Evolutionary conservation across 148 eudicot species (phyloP).

Genomic region (Spergularia marina): DNA sequence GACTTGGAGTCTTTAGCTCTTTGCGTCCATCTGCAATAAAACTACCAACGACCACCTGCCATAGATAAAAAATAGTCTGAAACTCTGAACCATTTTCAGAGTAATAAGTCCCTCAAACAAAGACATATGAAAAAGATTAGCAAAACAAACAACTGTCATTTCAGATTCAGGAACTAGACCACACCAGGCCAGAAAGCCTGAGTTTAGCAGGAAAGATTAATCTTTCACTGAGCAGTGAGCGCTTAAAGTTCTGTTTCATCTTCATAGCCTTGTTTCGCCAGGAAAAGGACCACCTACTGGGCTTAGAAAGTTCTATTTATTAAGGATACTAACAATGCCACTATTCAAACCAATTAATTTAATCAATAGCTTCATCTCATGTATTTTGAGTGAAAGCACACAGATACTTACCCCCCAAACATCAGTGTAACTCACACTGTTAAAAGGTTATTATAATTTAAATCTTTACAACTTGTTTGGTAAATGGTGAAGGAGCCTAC

Average conservation of each 20-base stretch:
- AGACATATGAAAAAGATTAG: neutral
- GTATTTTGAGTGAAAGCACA: too few relatives aligned
- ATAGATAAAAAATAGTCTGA: neutral
- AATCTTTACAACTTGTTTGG: too few relatives aligned
- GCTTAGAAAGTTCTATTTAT: neutral
- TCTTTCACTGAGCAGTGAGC: neutral
- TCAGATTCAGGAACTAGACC: neutral
- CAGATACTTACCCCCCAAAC: too few relatives aligned
- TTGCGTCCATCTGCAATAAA: conserved; percentile 48
- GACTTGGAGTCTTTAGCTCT: conserved; percentile 33
- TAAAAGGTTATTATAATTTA: too few relatives aligned
- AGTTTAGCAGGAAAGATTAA: neutral
- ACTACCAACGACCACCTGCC: conserved; percentile 76
- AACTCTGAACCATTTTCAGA: neutral
- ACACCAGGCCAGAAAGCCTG: neutral
- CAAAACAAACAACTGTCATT: neutral
- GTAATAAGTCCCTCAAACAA: neutral
- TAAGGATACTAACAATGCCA: neutral
- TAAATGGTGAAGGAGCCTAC: too few relatives aligned
- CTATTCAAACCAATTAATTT: neutral
- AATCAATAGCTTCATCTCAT: neutral
- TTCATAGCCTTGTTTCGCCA: neutral
- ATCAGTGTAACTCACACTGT: too few relatives aligned
- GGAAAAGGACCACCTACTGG: neutral
- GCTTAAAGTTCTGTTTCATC: neutral